A percentile compares a stretch with the other conserved stretches of the same genome.
Evolutionary conservation across 2,329 filamentous ascomycete genomes (phyloP).

Genomic region (Paramyrothecium roridum): DNA sequence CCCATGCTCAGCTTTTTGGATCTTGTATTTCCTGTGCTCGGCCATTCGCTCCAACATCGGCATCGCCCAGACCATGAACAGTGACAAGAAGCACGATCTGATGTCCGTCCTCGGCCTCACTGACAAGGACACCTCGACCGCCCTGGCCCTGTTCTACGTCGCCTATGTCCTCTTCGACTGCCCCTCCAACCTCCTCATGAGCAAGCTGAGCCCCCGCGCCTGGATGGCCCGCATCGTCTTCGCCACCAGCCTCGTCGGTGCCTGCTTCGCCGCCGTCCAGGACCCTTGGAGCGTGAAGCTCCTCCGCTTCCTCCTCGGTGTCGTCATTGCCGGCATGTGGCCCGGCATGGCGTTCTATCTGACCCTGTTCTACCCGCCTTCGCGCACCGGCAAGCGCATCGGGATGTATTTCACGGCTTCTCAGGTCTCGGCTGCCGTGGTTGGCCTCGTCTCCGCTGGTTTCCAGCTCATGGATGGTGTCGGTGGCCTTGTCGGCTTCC

Average conservation of each 20-base stretch:
- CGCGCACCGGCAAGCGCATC: conserved; percentile 81
- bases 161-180: conserved; percentile 88
- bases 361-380: conserved; percentile 87
- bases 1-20: conserved; percentile 70
- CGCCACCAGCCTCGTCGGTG: conserved; percentile 79
- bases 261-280: conserved; percentile 78
- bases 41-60: conserved; percentile 90
- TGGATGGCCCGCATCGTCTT: conserved; percentile 94
- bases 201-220: conserved; percentile 74
- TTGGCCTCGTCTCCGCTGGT: conserved; percentile 83
- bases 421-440: conserved; percentile 84
- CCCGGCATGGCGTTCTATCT: conserved; percentile 92
- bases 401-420: conserved; percentile 87
- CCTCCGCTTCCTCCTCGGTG: conserved; percentile 78
- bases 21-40: conserved; percentile 87
- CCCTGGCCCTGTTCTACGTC: conserved; percentile 86
- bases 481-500: conserved; percentile 74
- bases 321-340: conserved; percentile 93
- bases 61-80: conserved; percentile 93
- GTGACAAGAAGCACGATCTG: conserved; percentile 67
- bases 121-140: conserved; percentile 76
- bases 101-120: conserved; percentile 65
- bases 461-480: conserved; percentile 88
- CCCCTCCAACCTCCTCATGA: conserved; percentile 88
- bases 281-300: conserved; percentile 85